Percentiles rank a stretch among this genome's conserved stretches.
These are phyloP conservation scores for Erucastrum elatum DNA, from an alignment of 345 rosid genomes.

Conservation along the genomic window DNA sequence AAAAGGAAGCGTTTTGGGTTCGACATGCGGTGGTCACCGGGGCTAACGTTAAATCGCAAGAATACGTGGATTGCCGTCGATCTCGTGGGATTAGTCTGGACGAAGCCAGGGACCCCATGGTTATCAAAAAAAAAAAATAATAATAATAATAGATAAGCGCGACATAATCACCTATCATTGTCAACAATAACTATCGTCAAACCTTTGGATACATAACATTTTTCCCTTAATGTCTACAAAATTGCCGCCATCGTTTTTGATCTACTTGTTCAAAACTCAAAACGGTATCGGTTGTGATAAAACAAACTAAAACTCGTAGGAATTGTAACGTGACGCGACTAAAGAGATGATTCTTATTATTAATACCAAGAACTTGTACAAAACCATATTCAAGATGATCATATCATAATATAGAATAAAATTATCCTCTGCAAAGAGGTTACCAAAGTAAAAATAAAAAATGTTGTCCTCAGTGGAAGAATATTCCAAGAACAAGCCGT, in stretches of 20 bases:
- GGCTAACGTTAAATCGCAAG: no score
- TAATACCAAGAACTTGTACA: slow-evolving; percentile 32
- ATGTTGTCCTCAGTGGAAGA: slow-evolving; percentile 28
- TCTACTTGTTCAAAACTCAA: background rate
- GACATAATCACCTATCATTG: slow-evolving; percentile 4
- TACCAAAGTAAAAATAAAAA: slow-evolving; percentile 17
- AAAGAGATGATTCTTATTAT: slow-evolving; percentile 1
- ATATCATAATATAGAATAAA: slow-evolving; percentile 20
- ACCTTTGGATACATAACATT: background rate
- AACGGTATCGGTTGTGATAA: background rate
- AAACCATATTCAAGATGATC: slow-evolving; percentile 30
- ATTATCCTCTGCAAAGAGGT: slow-evolving; percentile 18
- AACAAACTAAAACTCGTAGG: background rate
- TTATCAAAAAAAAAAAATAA: no score
- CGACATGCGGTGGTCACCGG: no score
- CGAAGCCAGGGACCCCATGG: no score
- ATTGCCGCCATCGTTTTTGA: background rate
- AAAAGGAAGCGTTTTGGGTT: no score
- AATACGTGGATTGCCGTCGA: no score
- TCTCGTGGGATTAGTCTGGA: no score
- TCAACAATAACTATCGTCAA: slow-evolving; percentile 10
- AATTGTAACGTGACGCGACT: slow-evolving; percentile 10
- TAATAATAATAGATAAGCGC: no score
- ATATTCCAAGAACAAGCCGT: slow-evolving; percentile 40
- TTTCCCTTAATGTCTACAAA: background rate